Conservation (phyloP, 306 rosid species). For the Quillaja saponaria region DNA sequence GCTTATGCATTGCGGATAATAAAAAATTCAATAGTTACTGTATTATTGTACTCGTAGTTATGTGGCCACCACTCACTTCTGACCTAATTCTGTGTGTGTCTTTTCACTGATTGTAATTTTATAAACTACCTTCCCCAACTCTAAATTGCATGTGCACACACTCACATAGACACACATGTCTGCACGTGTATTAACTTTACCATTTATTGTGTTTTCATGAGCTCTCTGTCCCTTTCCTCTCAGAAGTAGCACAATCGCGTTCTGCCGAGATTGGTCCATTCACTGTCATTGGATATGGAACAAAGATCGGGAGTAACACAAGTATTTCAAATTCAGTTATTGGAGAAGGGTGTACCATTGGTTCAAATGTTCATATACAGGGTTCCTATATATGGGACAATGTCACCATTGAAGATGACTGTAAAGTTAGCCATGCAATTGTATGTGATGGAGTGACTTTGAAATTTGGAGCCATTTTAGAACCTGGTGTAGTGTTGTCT, state of each 20-base stretch:
- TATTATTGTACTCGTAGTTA: neutral
- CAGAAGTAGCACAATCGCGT: conserved; percentile 78
- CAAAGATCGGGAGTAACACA: conserved; percentile 69
- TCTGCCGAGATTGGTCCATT: conserved; percentile 82
- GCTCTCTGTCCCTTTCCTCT: conserved; percentile 24
- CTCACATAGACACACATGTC: too few relatives aligned
- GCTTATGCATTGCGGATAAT: conserved; percentile 19
- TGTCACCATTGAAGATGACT: conserved; percentile 86
- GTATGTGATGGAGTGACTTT: conserved; percentile 85
- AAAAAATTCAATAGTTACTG: conserved; percentile 11
- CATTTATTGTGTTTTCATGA: conserved; percentile 29
- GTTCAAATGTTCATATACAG: conserved; percentile 77
- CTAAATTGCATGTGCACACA: too few relatives aligned
- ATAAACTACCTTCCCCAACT: too few relatives aligned
- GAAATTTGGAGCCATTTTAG: conserved; percentile 74
- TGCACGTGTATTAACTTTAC: neutral
- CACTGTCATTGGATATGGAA: conserved; percentile 83
- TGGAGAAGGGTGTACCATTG: conserved; percentile 84
- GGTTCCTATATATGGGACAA: conserved; percentile 90
- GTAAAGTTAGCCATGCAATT: conserved; percentile 78
- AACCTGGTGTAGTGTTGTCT: conserved; percentile 88
- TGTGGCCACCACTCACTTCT: conserved; percentile 17
- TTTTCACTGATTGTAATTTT: too few relatives aligned
- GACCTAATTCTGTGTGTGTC: neutral
- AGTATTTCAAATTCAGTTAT: conserved; percentile 74